Conservation (phyloP, 2,329 filamentous ascomycete genomes). For the Cytospora chrysosperma region DNA sequence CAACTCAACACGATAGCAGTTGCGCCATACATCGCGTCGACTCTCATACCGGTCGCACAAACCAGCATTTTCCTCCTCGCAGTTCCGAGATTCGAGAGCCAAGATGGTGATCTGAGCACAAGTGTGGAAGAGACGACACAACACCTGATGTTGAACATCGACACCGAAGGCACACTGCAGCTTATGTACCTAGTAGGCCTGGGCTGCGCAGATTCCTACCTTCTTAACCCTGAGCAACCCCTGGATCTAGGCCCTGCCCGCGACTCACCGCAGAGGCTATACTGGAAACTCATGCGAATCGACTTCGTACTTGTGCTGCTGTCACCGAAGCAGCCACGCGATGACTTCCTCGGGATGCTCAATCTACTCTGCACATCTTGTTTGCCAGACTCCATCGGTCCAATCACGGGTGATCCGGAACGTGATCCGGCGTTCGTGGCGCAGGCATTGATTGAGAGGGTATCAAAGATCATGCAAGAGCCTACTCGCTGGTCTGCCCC, state of each 20-base stretch:
- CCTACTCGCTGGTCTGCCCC: conserved; percentile 45
- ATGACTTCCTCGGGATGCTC: conserved; percentile 64
- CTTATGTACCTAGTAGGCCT: conserved; percentile 64
- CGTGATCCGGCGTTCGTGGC: conserved; percentile 45
- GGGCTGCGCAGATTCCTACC: conserved; percentile 44
- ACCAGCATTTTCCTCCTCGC: conserved; percentile 61
- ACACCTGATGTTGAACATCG: conserved; percentile 54
- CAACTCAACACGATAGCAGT: conserved; percentile 59
- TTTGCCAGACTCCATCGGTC: conserved; percentile 63
- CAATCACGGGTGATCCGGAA: conserved; percentile 49
- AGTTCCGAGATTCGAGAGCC: conserved; percentile 52
- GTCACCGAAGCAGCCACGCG: conserved; percentile 62
- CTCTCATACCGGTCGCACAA: conserved; percentile 55
- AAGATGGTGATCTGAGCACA: conserved; percentile 47
- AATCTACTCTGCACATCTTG: conserved; percentile 66
- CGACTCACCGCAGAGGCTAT: conserved; percentile 41
- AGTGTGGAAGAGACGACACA: conserved; percentile 42
- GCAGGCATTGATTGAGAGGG: conserved; percentile 56
- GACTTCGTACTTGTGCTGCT: conserved; percentile 68
- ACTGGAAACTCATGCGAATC: conserved; percentile 68
- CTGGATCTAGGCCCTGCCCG: conserved; percentile 24
- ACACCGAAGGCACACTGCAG: conserved; percentile 62
- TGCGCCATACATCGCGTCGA: conserved; percentile 57
- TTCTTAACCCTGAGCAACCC: conserved; percentile 19
- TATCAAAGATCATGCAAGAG: conserved; percentile 63